phyloP scores from a whole-genome alignment of 768 basidiomycete genomes.

The Sarcodon aspratus region DNA sequence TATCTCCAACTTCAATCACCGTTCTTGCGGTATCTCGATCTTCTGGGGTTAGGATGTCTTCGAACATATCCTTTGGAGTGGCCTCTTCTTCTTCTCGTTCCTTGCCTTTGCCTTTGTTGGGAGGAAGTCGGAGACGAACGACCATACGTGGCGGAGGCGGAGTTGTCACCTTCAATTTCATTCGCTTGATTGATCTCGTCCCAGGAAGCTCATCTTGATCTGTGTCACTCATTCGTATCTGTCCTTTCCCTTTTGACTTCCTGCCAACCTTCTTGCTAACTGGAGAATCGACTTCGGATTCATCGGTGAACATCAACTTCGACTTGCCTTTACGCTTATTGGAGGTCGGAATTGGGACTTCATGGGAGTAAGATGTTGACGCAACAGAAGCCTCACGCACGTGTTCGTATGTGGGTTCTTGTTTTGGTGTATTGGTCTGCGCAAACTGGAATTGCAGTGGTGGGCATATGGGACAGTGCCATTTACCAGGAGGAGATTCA shows the following conservation, averaged over 20 bases:
- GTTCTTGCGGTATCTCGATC: slow-evolving; percentile 73
- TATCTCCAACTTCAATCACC: slow-evolving; percentile 45
- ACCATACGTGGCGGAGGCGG: slow-evolving; percentile 17
- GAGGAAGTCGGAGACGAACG: slow-evolving; percentile 44
- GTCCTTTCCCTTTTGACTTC: slow-evolving; percentile 16
- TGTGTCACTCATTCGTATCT: slow-evolving; percentile 5
- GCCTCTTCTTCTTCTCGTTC: slow-evolving; percentile 52
- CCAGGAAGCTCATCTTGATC: slow-evolving; percentile 16
- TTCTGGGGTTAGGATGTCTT: slow-evolving; percentile 58
- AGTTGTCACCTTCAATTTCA: slow-evolving; percentile 29
- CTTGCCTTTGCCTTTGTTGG: slow-evolving; percentile 51
- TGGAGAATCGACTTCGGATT: slow-evolving; percentile 18
- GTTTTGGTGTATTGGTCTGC: not conserved
- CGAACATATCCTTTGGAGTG: slow-evolving; percentile 56
- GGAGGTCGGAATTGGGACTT: slow-evolving; percentile 11
- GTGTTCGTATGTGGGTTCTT: not conserved
- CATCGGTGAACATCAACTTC: slow-evolving; percentile 11
- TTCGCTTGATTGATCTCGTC: slow-evolving; percentile 24
- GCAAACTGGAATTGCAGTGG: slow-evolving; percentile 10
- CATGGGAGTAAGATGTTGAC: slow-evolving; percentile 24
- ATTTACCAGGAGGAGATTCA: slow-evolving; percentile 63
- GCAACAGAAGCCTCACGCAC: slow-evolving; percentile 29
- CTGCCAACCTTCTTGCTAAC: slow-evolving; percentile 14
- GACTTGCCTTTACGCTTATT: slow-evolving; percentile 19
- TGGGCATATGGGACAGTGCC: slow-evolving; percentile 64